Conservation (phyloP, 1,139 yeast genomes). For the Nakaseomyces uthaithaninus region DNA sequence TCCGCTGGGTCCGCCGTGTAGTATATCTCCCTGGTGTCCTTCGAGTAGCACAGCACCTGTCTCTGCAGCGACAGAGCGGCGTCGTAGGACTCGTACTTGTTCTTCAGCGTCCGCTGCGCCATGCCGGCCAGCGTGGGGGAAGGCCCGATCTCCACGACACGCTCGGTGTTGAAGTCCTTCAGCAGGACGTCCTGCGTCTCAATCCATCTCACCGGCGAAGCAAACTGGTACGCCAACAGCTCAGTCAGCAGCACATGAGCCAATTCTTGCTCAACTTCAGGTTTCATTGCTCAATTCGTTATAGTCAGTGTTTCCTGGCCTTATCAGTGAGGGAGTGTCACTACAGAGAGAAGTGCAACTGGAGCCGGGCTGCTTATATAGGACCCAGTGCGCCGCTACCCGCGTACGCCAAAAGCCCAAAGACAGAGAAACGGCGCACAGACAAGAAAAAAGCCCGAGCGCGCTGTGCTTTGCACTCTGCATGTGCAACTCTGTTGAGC, state of each 20-base stretch:
- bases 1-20: conserved; percentile 73
- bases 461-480: too few species aligned
- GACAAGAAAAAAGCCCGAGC: too few species aligned
- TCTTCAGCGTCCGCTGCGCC: conserved; percentile 95
- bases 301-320: too few species aligned
- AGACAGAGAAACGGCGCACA: too few species aligned
- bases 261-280: conserved; percentile 95
- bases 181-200: conserved; percentile 97
- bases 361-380: too few species aligned
- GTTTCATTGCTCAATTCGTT: conserved; percentile 53
- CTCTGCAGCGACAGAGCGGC: conserved; percentile 96
- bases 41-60: conserved; percentile 90
- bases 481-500: too few species aligned
- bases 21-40: conserved; percentile 92
- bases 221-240: conserved; percentile 94
- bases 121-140: conserved; percentile 97
- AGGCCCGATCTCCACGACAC: conserved; percentile 97
- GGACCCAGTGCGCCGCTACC: too few species aligned
- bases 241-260: conserved; percentile 92
- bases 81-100: conserved; percentile 94
- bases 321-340: too few species aligned
- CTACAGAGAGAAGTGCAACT: too few species aligned
- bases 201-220: conserved; percentile 99
- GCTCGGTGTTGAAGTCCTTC: conserved; percentile 88
- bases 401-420: too few species aligned